Evolutionary conservation across 495 filamentous ascomycete species (phyloP).

Genomic region (Podospora conica): DNA sequence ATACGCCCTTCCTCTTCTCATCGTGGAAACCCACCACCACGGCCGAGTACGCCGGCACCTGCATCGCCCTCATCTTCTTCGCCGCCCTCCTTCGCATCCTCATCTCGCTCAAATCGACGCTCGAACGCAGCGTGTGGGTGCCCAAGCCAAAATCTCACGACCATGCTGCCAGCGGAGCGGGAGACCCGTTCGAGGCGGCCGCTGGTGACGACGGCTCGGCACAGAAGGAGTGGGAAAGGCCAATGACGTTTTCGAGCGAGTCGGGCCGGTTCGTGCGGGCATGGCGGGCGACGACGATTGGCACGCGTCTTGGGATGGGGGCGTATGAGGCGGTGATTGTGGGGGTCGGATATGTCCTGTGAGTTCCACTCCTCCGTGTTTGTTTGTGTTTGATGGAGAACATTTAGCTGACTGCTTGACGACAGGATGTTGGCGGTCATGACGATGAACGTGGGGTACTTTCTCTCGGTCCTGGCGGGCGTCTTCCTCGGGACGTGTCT

Average conservation of each 20-base stretch:
- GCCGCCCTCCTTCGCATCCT: background rate
- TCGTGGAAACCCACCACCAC: background rate
- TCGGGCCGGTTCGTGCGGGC: background rate
- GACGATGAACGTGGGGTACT: conserved; percentile 85
- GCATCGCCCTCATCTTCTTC: conserved; percentile 1
- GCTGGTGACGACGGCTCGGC: background rate
- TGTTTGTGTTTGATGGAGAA: background rate
- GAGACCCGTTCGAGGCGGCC: background rate
- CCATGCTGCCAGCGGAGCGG: conserved; percentile 32
- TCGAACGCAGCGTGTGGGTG: background rate
- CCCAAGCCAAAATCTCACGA: background rate
- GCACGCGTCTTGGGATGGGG: background rate
- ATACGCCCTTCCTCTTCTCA: background rate
- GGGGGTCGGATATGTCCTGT: conserved; percentile 68
- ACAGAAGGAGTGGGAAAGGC: background rate
- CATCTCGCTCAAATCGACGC: background rate
- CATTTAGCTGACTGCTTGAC: background rate
- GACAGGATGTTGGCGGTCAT: conserved; percentile 80
- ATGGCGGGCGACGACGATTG: background rate
- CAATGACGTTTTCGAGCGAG: background rate
- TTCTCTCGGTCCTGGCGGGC: conserved; percentile 67
- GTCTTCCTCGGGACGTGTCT: conserved; percentile 68
- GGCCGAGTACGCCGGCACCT: background rate
- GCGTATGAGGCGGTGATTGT: background rate
- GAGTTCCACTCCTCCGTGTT: conserved; percentile 33